These are phyloP conservation scores for Persicaria maculosa DNA, from an alignment of 148 eudicot genomes.

Conservation along the genomic window DNA sequence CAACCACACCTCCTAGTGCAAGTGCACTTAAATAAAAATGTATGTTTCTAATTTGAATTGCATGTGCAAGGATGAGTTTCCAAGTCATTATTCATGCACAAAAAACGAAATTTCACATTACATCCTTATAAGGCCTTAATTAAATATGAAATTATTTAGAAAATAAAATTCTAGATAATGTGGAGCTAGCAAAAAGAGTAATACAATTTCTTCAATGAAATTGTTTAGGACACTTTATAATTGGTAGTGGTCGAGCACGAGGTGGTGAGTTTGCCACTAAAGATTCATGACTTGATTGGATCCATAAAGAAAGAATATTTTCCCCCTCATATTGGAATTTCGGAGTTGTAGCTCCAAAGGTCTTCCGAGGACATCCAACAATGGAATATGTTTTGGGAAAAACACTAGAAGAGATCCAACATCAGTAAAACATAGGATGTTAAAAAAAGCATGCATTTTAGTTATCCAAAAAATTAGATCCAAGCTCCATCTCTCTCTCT, in stretches of 20 bases:
- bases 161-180: background rate
- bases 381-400: slow-evolving; percentile 66
- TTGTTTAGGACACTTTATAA: slow-evolving; percentile 23
- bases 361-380: slow-evolving; percentile 55
- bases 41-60: background rate
- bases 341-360: slow-evolving; percentile 72
- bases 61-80: no score
- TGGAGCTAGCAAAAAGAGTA: background rate
- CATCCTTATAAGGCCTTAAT: background rate
- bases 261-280: slow-evolving; percentile 95
- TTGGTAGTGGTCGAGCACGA: slow-evolving; percentile 56
- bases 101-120: background rate
- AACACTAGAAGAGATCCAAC: slow-evolving; percentile 37
- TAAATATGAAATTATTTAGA: background rate
- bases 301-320: slow-evolving; percentile 59
- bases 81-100: background rate
- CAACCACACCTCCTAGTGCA: no score
- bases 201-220: background rate
- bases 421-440: slow-evolving; percentile 3
- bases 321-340: slow-evolving; percentile 48
- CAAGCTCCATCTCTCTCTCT: no score
- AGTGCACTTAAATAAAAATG: no score
- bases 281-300: slow-evolving; percentile 88
- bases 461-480: background rate
- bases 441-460: slow-evolving; percentile 7